Conservation (phyloP, 768 basidiomycete genomes). For the Boletus reticuloceps region DNA sequence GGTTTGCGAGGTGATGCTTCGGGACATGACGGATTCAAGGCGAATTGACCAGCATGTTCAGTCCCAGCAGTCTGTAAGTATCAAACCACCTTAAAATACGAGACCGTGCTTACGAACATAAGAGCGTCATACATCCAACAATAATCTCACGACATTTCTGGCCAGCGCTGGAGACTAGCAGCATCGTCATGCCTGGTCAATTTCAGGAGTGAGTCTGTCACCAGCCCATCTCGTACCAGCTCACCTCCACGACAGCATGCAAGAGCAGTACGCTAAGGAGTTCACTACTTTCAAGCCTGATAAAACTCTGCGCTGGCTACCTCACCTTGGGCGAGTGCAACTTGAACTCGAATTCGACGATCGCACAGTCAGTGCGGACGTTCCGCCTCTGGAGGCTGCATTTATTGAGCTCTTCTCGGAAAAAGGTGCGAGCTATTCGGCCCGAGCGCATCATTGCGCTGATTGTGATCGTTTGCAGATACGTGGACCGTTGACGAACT, state of each 20-base stretch:
- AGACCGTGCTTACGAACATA: constrained; percentile 3
- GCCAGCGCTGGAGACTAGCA: constrained; percentile 77
- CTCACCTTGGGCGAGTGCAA: constrained; percentile 82
- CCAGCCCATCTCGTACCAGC: not conserved
- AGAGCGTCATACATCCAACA: constrained; percentile 81
- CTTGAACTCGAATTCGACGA: constrained; percentile 83
- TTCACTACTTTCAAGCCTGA: constrained; percentile 89
- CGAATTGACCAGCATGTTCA: constrained; percentile 88
- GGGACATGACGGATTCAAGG: constrained; percentile 93
- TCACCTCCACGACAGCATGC: constrained; percentile 46
- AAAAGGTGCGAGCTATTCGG: constrained; percentile 43
- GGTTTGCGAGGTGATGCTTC: constrained; percentile 97
- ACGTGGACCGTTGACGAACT: constrained; percentile 73
- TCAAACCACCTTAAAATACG: not conserved
- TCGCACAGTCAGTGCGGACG: constrained; percentile 69
- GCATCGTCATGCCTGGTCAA: constrained; percentile 81
- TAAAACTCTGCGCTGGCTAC: constrained; percentile 86
- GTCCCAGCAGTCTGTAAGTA: constrained; percentile 59
- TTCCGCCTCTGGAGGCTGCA: constrained; percentile 86
- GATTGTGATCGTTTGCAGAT: constrained; percentile 36
- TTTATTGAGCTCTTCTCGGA: constrained; percentile 84
- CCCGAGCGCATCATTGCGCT: not conserved
- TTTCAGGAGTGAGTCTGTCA: constrained; percentile 60
- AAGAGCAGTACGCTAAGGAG: constrained; percentile 71
- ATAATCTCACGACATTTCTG: constrained; percentile 95